Evolutionary conservation across 345 rosid species (phyloP).

Genomic region (Mangifera indica): DNA sequence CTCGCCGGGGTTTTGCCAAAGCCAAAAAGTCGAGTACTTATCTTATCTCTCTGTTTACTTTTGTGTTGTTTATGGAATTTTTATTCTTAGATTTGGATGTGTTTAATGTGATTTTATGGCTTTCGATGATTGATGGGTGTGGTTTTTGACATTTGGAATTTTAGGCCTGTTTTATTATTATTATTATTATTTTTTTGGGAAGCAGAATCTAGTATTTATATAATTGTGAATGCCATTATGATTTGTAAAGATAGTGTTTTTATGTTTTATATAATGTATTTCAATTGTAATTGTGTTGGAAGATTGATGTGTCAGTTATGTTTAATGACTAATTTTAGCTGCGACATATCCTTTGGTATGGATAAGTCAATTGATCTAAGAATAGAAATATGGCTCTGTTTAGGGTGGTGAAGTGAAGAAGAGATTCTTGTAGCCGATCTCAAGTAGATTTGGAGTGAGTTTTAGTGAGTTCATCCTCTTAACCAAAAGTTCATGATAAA

Average conservation of each 20-base stretch:
- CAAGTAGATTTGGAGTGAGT: not conserved
- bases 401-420: not conserved
- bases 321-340: not conserved
- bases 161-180: not conserved
- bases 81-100: not conserved
- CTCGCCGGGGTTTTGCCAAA: constrained; percentile 75
- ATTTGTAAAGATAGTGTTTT: not conserved
- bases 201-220: not conserved
- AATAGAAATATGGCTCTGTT: not conserved
- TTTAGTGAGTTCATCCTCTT: too few relatives aligned
- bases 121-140: not conserved
- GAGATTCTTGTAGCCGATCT: not conserved
- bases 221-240: not conserved
- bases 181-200: not conserved
- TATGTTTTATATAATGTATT: not conserved
- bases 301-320: not conserved
- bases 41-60: not conserved
- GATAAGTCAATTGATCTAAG: not conserved
- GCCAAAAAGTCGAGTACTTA: constrained; percentile 65
- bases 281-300: not conserved
- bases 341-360: not conserved
- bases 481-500: too few relatives aligned
- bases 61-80: not conserved
- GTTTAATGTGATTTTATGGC: not conserved
- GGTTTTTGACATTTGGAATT: not conserved